phyloP scores from a whole-genome alignment of 768 basidiomycete genomes.

The Lepiota brunneoincarnata region DNA sequence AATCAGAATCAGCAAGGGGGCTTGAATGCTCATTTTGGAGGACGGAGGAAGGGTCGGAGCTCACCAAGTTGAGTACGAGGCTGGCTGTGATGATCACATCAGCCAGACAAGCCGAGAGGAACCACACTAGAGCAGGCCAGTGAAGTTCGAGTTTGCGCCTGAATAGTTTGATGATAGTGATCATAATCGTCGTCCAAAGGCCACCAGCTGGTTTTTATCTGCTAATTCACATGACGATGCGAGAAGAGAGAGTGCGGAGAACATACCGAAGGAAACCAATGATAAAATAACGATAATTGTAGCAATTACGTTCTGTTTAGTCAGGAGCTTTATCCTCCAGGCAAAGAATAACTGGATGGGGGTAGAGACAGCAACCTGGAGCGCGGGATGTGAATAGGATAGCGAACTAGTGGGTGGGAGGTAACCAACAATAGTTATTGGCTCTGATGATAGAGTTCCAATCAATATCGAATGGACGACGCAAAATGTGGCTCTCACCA shows the following conservation, averaged over 20 bases:
- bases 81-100: slow-evolving; percentile 40
- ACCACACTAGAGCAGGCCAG: slow-evolving; percentile 42
- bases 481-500: slow-evolving; percentile 16
- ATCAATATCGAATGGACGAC: background rate
- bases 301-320: slow-evolving; percentile 34
- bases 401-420: background rate
- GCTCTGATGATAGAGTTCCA: slow-evolving; percentile 19
- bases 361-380: slow-evolving; percentile 39
- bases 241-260: background rate
- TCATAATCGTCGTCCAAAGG: slow-evolving; percentile 35
- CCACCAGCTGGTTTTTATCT: slow-evolving; percentile 31
- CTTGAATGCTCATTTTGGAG: background rate
- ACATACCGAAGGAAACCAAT: slow-evolving; percentile 32
- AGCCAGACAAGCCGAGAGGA: slow-evolving; percentile 38
- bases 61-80: slow-evolving; percentile 35
- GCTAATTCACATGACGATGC: background rate
- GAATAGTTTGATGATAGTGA: slow-evolving; percentile 34
- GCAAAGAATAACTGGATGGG: slow-evolving; percentile 48
- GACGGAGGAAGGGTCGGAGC: slow-evolving; percentile 3
- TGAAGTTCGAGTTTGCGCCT: slow-evolving; percentile 41
- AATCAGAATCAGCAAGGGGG: background rate
- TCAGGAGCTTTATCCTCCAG: slow-evolving; percentile 39
- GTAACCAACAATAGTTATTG: slow-evolving; percentile 28
- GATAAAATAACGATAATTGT: slow-evolving; percentile 30
- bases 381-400: background rate